These are phyloP conservation scores for Aspergillus transmontanensis DNA, from an alignment of 2,329 filamentous ascomycete genomes.

Conservation along the genomic window DNA sequence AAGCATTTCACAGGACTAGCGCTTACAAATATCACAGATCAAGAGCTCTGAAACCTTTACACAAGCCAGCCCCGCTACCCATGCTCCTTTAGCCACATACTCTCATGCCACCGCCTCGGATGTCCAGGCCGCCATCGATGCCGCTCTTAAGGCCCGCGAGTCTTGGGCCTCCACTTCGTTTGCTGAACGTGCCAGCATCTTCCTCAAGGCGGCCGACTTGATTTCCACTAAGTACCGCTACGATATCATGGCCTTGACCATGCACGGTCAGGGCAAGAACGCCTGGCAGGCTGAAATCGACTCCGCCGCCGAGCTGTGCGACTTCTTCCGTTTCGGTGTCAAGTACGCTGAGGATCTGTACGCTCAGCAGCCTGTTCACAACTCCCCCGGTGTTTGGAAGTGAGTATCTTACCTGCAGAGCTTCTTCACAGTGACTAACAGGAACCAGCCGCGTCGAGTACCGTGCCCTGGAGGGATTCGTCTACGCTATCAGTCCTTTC, in stretches of 20 bases:
- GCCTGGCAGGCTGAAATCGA: conserved; percentile 99
- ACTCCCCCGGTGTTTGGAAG: conserved; percentile 87
- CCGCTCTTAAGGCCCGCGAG: conserved; percentile 81
- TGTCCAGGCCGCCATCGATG: conserved; percentile 76
- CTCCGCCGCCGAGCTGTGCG: conserved; percentile 84
- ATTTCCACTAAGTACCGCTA: conserved; percentile 92
- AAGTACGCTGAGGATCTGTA: conserved; percentile 92
- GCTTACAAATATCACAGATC: conserved; percentile 24
- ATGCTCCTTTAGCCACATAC: conserved; percentile 79
- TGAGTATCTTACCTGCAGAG: conserved; percentile 31
- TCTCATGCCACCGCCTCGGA: conserved; percentile 77
- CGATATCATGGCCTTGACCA: conserved; percentile 93
- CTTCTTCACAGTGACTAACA: conserved; percentile 5
- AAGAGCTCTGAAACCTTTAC: conserved; percentile 43
- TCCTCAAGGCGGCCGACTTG: conserved; percentile 93
- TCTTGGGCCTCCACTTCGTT: conserved; percentile 87
- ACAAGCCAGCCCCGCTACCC: conserved; percentile 82
- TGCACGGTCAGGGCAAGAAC: conserved; percentile 97
- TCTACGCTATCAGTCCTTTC: conserved; percentile 92
- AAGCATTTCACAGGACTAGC: neutral
- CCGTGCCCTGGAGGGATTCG: conserved; percentile 88
- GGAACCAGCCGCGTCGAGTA: conserved; percentile 70
- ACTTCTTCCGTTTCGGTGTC: conserved; percentile 91
- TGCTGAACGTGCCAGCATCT: conserved; percentile 85
- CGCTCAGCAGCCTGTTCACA: conserved; percentile 79